A percentile compares a stretch with the other conserved stretches of the same genome.
These are phyloP conservation scores for Seiridium cupressi DNA, from an alignment of 2,329 filamentous ascomycete species.

Conservation along the genomic window DNA sequence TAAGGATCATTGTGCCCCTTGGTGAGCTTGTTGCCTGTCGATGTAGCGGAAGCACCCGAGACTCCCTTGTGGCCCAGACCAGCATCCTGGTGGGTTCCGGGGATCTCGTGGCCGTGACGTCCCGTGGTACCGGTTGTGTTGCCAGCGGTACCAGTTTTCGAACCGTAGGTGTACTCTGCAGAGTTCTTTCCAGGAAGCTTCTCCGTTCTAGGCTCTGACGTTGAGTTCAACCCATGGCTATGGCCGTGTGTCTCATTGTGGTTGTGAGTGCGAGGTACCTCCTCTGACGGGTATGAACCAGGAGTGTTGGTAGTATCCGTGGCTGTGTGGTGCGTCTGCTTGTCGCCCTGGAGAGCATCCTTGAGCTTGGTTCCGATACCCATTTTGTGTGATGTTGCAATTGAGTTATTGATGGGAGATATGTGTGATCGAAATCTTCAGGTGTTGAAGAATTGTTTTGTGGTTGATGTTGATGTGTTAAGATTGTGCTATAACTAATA, in stretches of 20 bases:
- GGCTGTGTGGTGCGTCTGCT: slow-evolving; percentile 5
- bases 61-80: neutral
- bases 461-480: too few relatives aligned
- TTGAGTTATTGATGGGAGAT: neutral
- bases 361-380: slow-evolving; percentile 23
- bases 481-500: too few relatives aligned
- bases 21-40: slow-evolving; percentile 10
- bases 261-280: slow-evolving; percentile 14
- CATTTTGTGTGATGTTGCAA: slow-evolving; percentile 11
- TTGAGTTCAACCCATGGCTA: neutral
- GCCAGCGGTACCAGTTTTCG: neutral
- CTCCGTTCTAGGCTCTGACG: neutral
- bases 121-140: neutral
- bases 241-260: neutral
- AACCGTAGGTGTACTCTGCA: slow-evolving; percentile 8
- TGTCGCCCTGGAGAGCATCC: slow-evolving; percentile 19
- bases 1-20: slow-evolving; percentile 9
- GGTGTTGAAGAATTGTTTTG: too few relatives aligned
- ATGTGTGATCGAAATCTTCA: neutral
- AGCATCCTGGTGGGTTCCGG: neutral
- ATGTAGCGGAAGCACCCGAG: neutral
- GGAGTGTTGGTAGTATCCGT: slow-evolving; percentile 10
- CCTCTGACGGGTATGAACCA: slow-evolving; percentile 15
- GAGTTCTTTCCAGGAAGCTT: slow-evolving; percentile 4
- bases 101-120: neutral